Percentiles rank a stretch among this genome's conserved stretches.
Conservation (phyloP, 2,329 filamentous ascomycete genomes). For the Trichoderma atroviride region DNA sequence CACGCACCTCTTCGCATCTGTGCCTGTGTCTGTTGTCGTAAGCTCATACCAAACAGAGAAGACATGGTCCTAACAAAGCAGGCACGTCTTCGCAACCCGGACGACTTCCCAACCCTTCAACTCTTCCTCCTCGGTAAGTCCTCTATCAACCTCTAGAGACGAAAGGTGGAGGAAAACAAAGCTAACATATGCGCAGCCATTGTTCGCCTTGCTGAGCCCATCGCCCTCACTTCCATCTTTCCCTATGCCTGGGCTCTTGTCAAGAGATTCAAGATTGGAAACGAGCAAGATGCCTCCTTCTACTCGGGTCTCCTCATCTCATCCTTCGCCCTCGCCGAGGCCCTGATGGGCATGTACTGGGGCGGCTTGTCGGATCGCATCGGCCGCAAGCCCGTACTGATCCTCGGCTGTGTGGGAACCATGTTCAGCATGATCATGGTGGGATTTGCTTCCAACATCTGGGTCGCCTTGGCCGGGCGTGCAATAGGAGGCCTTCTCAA, state of each 20-base stretch:
- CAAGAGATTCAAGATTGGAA: constrained; percentile 72
- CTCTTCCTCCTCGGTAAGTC: constrained; percentile 79
- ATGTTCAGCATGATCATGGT: constrained; percentile 82
- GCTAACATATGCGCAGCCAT: constrained; percentile 62
- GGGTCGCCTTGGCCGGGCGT: constrained; percentile 76
- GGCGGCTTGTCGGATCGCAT: constrained; percentile 79
- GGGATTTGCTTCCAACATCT: constrained; percentile 80
- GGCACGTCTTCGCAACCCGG: constrained; percentile 60
- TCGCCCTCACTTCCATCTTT: constrained; percentile 90
- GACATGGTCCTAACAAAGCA: constrained; percentile 57
- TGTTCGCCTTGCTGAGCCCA: constrained; percentile 88
- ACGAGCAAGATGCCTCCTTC: constrained; percentile 76
- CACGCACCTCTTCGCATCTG: constrained; percentile 29
- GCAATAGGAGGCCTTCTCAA: constrained; percentile 81
- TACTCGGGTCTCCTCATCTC: constrained; percentile 89
- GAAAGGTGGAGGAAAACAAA: neutral
- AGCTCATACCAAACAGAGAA: constrained; percentile 45
- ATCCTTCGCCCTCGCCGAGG: constrained; percentile 81
- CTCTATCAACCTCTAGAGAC: neutral
- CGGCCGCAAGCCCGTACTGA: constrained; percentile 81
- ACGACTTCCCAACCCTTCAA: constrained; percentile 80
- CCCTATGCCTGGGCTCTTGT: constrained; percentile 88
- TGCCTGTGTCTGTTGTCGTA: constrained; percentile 50
- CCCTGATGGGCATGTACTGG: constrained; percentile 85
- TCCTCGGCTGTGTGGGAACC: constrained; percentile 80